phyloP scores from a whole-genome alignment of 495 filamentous ascomycete genomes.

The Polyplosphaeria fusca region DNA sequence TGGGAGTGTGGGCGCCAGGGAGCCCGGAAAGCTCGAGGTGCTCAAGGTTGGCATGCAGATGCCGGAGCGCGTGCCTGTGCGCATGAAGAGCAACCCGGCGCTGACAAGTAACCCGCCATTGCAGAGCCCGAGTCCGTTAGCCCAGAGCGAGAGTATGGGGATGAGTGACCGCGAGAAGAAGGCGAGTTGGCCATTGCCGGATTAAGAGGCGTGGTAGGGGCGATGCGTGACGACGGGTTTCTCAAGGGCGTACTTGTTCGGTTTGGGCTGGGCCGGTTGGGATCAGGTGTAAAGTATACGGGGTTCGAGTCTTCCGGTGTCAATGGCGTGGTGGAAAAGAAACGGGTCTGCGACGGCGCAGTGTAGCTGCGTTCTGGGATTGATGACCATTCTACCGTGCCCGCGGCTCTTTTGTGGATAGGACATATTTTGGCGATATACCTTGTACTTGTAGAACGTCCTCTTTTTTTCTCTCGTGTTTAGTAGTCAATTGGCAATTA shows the following conservation, averaged over 20 bases:
- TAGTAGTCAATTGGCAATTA: no score
- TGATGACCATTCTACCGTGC: no score
- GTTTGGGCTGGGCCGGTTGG: background rate
- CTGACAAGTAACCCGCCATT: slow-evolving; percentile 14
- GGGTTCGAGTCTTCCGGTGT: slow-evolving; percentile 13
- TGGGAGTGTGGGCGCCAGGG: background rate
- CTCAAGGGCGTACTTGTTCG: background rate
- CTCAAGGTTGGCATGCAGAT: slow-evolving; percentile 17
- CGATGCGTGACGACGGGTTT: background rate
- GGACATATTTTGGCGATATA: no score
- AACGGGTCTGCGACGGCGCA: slow-evolving; percentile 22
- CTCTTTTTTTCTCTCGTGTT: no score
- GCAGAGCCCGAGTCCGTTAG: background rate
- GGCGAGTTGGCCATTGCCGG: background rate
- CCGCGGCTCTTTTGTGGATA: no score
- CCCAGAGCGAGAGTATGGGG: background rate
- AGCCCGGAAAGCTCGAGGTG: background rate
- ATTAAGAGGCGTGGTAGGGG: background rate
- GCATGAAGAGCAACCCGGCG: slow-evolving; percentile 1
- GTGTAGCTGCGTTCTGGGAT: no score
- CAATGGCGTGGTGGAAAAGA: slow-evolving; percentile 23
- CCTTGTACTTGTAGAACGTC: no score
- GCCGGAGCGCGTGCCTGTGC: slow-evolving; percentile 2
- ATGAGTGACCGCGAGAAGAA: background rate
- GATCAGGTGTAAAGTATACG: background rate